Base-by-base conservation (phyloP, 2,329 filamentous ascomycete species). In the Fusarium albosuccineum region DNA sequence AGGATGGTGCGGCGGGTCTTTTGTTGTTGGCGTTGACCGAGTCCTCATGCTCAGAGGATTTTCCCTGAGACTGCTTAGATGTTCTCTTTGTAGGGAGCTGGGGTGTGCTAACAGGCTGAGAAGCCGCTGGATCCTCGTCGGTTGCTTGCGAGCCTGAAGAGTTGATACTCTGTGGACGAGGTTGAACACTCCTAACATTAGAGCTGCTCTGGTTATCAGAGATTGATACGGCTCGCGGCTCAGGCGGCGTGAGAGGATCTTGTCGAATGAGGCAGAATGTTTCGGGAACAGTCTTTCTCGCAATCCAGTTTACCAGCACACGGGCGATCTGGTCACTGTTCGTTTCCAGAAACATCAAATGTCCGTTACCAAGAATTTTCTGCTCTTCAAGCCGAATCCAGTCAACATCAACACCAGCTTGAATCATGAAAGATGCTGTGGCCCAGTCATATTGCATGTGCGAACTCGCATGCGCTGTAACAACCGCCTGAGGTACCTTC, bases 401-500 rank as follows among this genome's bases (percentile, higher is more conserved):
- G 3, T 83, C 77, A 1, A 81, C 78, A 0, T 69, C 60, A 1
- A 83, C 79, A 0, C 86, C 86, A 2, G 82, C 85, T 70, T 89
- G 86, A 53, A 74, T 68, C 70, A 89, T 70, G 70, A 84, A 89
- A 11, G 74, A 63, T 2, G 84, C 81, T 0, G 83, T 87, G 36
- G 85, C 86, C 73, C 85, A 83, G 66, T 90, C 87, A 62, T 84
- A 89, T 9, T 77, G 73, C 3, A 78, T 76, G 73, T 89, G 87
- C n/a, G 80, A 82, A 52, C 83, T 85, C 4, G 87, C 82, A 57
- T 88, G 83, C 0, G 78, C 78, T 0, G 85, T 88, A 27, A 87
- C 69, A 14, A 89, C 63, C 2, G 85, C 73, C 6, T 85, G 81
- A 0, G 81, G 82, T 6, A 87, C 78, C 14, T 78, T 77, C 3